Evolutionary conservation across 2,329 filamentous ascomycete species (phyloP).

Genomic region (Rhynchosporium agropyri): DNA sequence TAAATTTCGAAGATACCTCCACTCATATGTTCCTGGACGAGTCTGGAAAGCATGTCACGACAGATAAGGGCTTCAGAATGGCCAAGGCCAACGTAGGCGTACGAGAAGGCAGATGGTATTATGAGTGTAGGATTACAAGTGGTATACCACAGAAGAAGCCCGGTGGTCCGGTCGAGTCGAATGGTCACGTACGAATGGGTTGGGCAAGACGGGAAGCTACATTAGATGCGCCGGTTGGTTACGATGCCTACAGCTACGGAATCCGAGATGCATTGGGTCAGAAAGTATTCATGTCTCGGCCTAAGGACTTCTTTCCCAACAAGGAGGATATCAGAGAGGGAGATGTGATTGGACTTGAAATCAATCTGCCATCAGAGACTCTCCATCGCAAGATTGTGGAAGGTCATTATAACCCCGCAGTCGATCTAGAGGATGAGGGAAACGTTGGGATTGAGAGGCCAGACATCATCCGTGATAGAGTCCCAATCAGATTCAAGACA

Average conservation of each 20-base stretch:
- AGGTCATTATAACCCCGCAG: slow-evolving; percentile 83
- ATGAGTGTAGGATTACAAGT: slow-evolving; percentile 86
- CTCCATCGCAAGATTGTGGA: slow-evolving; percentile 87
- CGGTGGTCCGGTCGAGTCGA: slow-evolving; percentile 31
- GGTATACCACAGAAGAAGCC: slow-evolving; percentile 59
- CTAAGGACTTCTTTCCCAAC: slow-evolving; percentile 83
- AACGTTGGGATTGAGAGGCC: slow-evolving; percentile 55
- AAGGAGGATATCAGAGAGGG: slow-evolving; percentile 82
- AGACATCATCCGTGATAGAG: slow-evolving; percentile 92
- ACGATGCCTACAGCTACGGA: slow-evolving; percentile 91
- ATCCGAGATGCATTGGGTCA: slow-evolving; percentile 88
- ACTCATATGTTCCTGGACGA: slow-evolving; percentile 82
- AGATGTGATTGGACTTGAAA: slow-evolving; percentile 92
- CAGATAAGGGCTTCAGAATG: slow-evolving; percentile 91
- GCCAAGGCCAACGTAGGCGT: slow-evolving; percentile 88
- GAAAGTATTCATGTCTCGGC: slow-evolving; percentile 89
- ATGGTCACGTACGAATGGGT: slow-evolving; percentile 76
- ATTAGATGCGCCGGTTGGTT: slow-evolving; percentile 81
- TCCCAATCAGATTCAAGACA: slow-evolving; percentile 91
- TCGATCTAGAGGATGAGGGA: slow-evolving; percentile 67
- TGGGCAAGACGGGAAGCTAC: slow-evolving; percentile 82
- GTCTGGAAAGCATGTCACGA: slow-evolving; percentile 76
- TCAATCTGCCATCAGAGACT: slow-evolving; percentile 81
- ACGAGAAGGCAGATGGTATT: slow-evolving; percentile 88
- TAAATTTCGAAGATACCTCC: slow-evolving; percentile 92